Conservation (phyloP, 768 basidiomycete species). For the Psilocybe cubensis region DNA sequence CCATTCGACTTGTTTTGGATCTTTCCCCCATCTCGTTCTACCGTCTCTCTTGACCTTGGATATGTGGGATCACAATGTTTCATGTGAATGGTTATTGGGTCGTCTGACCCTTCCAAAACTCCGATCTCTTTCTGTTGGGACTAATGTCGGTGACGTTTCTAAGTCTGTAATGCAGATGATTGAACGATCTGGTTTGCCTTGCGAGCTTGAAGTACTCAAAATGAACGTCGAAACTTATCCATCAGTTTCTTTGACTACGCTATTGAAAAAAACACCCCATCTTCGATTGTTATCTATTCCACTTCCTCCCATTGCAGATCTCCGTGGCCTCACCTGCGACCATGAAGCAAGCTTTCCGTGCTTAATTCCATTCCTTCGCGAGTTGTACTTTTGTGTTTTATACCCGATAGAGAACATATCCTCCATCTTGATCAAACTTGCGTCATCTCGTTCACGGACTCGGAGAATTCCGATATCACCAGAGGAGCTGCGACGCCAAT, state of each 20-base stretch:
- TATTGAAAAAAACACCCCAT: neutral
- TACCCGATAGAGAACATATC: neutral
- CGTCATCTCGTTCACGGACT: neutral
- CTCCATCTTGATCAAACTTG: neutral
- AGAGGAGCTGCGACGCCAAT: too few species aligned
- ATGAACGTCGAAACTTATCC: neutral
- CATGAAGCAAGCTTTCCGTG: neutral
- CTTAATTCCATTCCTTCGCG: neutral
- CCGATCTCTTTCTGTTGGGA: too few species aligned
- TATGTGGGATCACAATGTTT: too few species aligned
- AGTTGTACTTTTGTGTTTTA: neutral
- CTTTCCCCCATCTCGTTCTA: too few species aligned
- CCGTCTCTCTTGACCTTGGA: too few species aligned
- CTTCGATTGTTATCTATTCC: neutral
- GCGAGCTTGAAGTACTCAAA: neutral
- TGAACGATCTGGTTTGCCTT: neutral
- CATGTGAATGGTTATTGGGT: too few species aligned
- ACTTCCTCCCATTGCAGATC: neutral
- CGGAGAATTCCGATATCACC: too few species aligned
- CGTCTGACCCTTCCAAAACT: too few species aligned
- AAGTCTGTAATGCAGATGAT: neutral
- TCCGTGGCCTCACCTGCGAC: neutral
- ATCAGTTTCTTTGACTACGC: neutral
- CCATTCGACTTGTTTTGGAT: too few species aligned
- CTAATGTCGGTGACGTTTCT: too few species aligned